These are phyloP conservation scores for Marasmius fiardii DNA, from an alignment of 1,284 basidiomycete genomes.

Conservation along the genomic window DNA sequence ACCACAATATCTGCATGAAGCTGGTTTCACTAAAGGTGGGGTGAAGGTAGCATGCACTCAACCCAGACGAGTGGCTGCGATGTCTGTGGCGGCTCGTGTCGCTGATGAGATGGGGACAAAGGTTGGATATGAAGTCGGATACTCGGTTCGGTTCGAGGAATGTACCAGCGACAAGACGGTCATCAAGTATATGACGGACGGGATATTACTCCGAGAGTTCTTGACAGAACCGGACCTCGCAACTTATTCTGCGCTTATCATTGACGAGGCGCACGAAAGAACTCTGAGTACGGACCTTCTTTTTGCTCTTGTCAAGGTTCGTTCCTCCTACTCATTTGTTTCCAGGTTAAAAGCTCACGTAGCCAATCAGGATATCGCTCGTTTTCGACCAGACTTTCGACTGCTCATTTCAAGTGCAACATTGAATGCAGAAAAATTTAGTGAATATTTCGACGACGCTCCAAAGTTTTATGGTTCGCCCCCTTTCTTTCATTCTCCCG, in stretches of 20 bases:
- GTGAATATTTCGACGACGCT: constrained; percentile 92
- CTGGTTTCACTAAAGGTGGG: constrained; percentile 88
- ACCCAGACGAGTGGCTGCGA: constrained; percentile 97
- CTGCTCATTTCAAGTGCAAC: constrained; percentile 96
- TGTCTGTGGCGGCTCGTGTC: constrained; percentile 98
- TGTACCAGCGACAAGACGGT: constrained; percentile 98
- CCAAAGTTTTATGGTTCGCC: constrained; percentile 86
- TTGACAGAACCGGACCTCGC: constrained; percentile 93
- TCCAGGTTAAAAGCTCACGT: constrained; percentile 19
- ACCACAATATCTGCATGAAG: constrained; percentile 97
- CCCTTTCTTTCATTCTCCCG: not conserved
- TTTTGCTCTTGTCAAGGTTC: constrained; percentile 94
- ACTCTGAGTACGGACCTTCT: constrained; percentile 96
- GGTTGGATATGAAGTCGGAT: constrained; percentile 96
- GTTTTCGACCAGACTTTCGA: constrained; percentile 90
- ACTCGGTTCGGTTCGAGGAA: constrained; percentile 99
- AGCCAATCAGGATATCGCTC: constrained; percentile 83
- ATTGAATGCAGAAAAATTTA: constrained; percentile 95
- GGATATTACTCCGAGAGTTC: constrained; percentile 96
- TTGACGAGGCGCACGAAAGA: constrained; percentile 96
- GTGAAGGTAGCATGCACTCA: constrained; percentile 97
- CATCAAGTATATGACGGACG: constrained; percentile 98
- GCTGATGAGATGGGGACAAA: constrained; percentile 98
- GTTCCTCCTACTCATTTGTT: constrained; percentile 28
- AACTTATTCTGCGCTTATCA: constrained; percentile 89